A percentile compares a stretch with the other conserved stretches of the same genome.
These are phyloP conservation scores for Tremella fuciformis DNA, from an alignment of 768 basidiomycete species.

Conservation along the genomic window DNA sequence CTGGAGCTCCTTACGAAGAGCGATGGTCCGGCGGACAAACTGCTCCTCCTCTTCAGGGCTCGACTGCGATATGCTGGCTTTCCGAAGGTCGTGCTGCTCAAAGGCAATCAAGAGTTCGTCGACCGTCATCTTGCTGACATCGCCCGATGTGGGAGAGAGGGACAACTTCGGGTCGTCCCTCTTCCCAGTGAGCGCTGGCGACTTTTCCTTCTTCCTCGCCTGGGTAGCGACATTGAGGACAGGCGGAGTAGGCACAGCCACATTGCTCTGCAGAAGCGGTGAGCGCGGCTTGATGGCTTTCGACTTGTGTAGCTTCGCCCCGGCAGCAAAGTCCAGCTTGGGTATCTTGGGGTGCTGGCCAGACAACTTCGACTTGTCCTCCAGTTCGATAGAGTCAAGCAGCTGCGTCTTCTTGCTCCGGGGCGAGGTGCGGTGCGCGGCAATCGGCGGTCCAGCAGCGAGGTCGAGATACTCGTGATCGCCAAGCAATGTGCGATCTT, in stretches of 20 bases:
- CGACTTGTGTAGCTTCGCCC: conserved; percentile 33
- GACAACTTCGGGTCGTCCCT: conserved; percentile 32
- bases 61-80: conserved; percentile 28
- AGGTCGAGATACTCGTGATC: conserved; percentile 49
- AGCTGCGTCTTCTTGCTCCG: conserved; percentile 35
- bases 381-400: conserved; percentile 42
- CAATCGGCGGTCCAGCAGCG: conserved; percentile 44
- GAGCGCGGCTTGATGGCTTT: conserved; percentile 6
- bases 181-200: conserved; percentile 47
- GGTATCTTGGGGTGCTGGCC: conserved; percentile 40
- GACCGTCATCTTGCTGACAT: conserved; percentile 42
- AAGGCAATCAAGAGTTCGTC: conserved; percentile 42
- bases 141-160: conserved; percentile 18
- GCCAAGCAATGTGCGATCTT: conserved; percentile 43
- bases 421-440: conserved; percentile 39
- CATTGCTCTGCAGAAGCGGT: neutral
- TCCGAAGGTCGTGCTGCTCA: conserved; percentile 35
- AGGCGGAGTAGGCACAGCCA: neutral
- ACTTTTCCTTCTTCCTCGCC: conserved; percentile 20
- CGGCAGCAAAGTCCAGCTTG: conserved; percentile 45
- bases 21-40: conserved; percentile 38
- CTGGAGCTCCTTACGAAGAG: conserved; percentile 37
- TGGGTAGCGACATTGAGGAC: neutral
- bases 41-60: conserved; percentile 42
- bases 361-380: conserved; percentile 44